Evolutionary conservation across 2,329 filamentous ascomycete genomes (phyloP), one percentile per base, ranked within the genome.

Genomic region (Aspergillus brunneoviolaceus): DNA sequence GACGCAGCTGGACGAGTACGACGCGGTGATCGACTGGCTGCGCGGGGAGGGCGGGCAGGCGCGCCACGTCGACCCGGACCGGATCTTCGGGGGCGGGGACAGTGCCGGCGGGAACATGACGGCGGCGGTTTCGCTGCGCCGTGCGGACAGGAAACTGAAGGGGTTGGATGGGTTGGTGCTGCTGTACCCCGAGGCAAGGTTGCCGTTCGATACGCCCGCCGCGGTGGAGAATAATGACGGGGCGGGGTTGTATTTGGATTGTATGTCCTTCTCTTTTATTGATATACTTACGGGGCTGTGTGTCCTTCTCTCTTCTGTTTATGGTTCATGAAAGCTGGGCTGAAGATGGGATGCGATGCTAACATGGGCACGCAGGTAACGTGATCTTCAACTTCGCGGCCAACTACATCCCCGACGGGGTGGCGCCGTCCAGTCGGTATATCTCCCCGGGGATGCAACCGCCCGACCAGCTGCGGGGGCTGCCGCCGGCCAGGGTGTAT

Each of bases 21-120:
- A 67, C 19, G 68, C 68, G 14, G 63, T 76, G 5, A 66, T 76
- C 19, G 63, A 68, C 19, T 50, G 49, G 49, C 19, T 50, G 5
- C 49, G 49, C 2, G 49, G 49, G 0, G 72, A 69, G 64, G 68
- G 66, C 2, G 71, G 72, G 5, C 60, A 57, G 12, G 59, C 61
- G 9, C 67, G 68, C 1, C 72, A 70, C 14, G 66, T 76, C 14
- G 60, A 72, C 49, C 51, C 66, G 2, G 58, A 66, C 11, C 63
- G 64, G 29, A 66, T 76, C 3, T 65, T 72, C 6, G 71, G 72
- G 7, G 73, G 72, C 23, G 75, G 73, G 27, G 72, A 76, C 56
- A 70, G 65, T 29, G 73, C 72, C 4, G 74, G 72, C n/a, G 72
- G 74, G 2, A 75, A 75, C 57, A 72, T 76, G 72, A 74, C 74